Evolutionary conservation across 805 yeast genomes (phyloP), one percentile per base, ranked within the genome.

Genomic region (Zygotorulaspora florentina): DNA sequence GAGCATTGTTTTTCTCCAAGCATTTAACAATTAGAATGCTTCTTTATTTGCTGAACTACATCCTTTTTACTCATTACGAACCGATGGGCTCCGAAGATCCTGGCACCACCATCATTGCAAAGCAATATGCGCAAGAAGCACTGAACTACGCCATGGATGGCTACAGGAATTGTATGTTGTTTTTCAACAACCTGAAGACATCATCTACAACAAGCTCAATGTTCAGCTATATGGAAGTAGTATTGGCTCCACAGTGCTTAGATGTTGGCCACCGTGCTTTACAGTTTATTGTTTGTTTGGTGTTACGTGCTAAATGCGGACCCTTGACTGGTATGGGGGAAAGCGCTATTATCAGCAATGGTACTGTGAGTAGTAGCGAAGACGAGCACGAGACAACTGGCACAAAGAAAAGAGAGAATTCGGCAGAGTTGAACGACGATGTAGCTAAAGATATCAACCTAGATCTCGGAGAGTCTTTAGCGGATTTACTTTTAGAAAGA

Each of bases 221-320:
- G 49, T 66, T 66, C 45, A 65, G 63, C 43, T 62, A 65, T 39
- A 64, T 64, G 61, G 80, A 77, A 50, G 65, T 78, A 45, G 59
- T 76, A 7, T 50, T 76, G 11, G 68, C 75, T 18, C 83, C 82
- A 10, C 70, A 68, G 50, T 65, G 79, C 56, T 57, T 79, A 56
- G 71, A 77, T 41, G 66, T 75, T 31, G 80, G 80, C 47, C 81
- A 78, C 52, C 67, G 83, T 51, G 74, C 82, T 4, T 70, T 76
- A 55, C 81, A 78, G 52, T 78, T 79, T 53, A 67, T 79, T 62
- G 77, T 79, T n/a, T 77, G 81, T 35, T 58, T 79, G 53, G 72
- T 78, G 20, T 54, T 79, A 42, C 68, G 83, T 57, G 67, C 73
- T 2, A 65, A 71, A 52, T 70, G 74, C 59, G 75, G 74, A 2